Base-by-base conservation (phyloP, 106 monocot species). In the Ottelia alismoides region DNA sequence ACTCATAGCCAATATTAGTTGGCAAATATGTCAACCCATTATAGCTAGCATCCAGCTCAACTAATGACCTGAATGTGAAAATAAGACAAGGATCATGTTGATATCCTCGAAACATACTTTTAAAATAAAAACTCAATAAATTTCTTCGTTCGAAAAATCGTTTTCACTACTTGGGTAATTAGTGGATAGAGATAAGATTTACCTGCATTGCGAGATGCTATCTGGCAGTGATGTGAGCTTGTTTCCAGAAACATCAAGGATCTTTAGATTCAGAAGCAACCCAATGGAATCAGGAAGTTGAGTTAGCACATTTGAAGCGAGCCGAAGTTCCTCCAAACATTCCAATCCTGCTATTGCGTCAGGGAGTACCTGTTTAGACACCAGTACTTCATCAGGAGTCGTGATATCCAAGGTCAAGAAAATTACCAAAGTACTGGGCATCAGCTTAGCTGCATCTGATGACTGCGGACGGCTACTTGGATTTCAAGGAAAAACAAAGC, bases 151-250 rank as follows among this genome's bases (percentile, higher is more conserved):
- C n/a, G n/a, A n/a, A n/a, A n/a, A n/a, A n/a, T n/a, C n/a, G n/a
- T n/a, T n/a, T n/a, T n/a, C n/a, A n/a, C n/a, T n/a, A n/a, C n/a
- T n/a, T n/a, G n/a, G n/a, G n/a, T n/a, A n/a, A n/a, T n/a, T n/a
- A n/a, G n/a, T 10, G 11, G 3, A 56, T 3, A 10, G 31, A 26
- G 6, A 59, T 43, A 21, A 1, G 45, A 4, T 26, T 16, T 69
- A 88, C 96, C 89, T 82, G 89, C 96, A 98, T 19, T 75, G 55
- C 22, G 78, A 78, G 49, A 98, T 85, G 66, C 85, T 89, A 65
- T 89, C 89, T 27, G 96, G 96, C 47, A 98, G 53, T 52, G 71
- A 53, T 61, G 70, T 98, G 17, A 98, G 89, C 76, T 82, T 89
- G 67, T 98, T 98, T 44, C 71, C 81, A 27, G 89, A 82, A 22